phyloP scores from a whole-genome alignment of 2,329 filamentous ascomycete genomes.

The Alternaria triticimaculans region DNA sequence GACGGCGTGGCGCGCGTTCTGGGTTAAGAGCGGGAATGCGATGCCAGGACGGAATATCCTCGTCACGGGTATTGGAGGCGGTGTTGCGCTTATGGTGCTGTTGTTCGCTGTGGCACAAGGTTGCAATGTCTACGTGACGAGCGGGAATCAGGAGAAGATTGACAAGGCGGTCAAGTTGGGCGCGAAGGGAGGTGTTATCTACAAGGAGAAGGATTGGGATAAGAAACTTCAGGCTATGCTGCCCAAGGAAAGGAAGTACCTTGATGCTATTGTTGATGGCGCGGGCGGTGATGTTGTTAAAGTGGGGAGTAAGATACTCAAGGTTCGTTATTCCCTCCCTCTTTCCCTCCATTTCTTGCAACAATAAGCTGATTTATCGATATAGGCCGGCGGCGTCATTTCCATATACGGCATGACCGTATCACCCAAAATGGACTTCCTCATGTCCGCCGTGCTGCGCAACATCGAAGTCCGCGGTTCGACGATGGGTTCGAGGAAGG shows the following conservation, averaged over 20 bases:
- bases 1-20: conserved; percentile 85
- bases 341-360: neutral
- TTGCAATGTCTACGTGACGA: conserved; percentile 81
- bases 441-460: conserved; percentile 82
- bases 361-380: neutral
- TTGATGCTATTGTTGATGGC: conserved; percentile 89
- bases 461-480: conserved; percentile 86
- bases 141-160: conserved; percentile 77
- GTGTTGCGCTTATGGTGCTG: conserved; percentile 82
- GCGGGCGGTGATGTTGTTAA: conserved; percentile 85
- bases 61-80: conserved; percentile 90
- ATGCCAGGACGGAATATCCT: conserved; percentile 75
- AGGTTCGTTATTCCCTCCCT: conserved; percentile 48
- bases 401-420: conserved; percentile 91
- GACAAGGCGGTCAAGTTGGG: conserved; percentile 73
- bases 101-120: conserved; percentile 78
- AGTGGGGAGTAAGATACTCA: conserved; percentile 72
- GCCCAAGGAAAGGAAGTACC: conserved; percentile 67
- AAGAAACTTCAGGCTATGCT: conserved; percentile 71
- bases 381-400: conserved; percentile 76
- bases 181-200: conserved; percentile 80
- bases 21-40: conserved; percentile 75
- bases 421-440: conserved; percentile 82
- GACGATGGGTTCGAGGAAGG: conserved; percentile 89
- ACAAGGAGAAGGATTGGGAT: conserved; percentile 82